Conservation (phyloP, 2,329 filamentous ascomycete species). For the Colletotrichum endophyticum region DNA sequence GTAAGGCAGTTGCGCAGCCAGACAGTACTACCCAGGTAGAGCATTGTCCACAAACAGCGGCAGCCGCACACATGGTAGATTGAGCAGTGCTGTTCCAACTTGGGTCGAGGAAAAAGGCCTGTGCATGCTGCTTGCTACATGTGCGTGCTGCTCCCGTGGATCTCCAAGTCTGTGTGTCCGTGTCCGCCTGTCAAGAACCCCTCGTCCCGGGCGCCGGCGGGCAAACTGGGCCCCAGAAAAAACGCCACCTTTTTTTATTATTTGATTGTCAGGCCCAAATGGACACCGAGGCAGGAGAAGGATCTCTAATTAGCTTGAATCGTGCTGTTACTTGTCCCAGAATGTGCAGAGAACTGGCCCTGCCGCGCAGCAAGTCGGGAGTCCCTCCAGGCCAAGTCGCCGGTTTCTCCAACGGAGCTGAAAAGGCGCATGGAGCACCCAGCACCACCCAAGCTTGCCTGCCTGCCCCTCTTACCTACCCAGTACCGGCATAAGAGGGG, state of each 20-base stretch:
- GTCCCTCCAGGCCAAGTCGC: neutral
- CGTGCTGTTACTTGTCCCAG: neutral
- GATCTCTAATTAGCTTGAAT: neutral
- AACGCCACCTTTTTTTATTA: neutral
- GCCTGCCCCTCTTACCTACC: neutral
- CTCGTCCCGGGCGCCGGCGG: neutral
- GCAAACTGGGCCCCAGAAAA: neutral
- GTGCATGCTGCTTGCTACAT: neutral
- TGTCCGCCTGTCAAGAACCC: neutral
- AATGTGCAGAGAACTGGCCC: neutral
- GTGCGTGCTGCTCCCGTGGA: neutral
- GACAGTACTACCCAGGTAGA: neutral
- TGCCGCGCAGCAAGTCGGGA: neutral
- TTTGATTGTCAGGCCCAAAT: neutral
- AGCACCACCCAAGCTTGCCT: neutral
- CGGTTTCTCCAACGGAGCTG: neutral
- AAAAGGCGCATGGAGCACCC: neutral
- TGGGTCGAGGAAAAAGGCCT: neutral
- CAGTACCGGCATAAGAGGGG: conserved; percentile 10
- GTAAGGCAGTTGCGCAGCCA: neutral
- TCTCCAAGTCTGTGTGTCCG: conserved; percentile 1
- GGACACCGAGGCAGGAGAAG: neutral
- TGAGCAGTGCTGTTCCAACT: neutral
- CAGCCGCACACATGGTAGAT: neutral
- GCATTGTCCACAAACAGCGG: neutral